Base-by-base conservation (phyloP, 257 asterid species). In the Nicotiana tabacum region DNA sequence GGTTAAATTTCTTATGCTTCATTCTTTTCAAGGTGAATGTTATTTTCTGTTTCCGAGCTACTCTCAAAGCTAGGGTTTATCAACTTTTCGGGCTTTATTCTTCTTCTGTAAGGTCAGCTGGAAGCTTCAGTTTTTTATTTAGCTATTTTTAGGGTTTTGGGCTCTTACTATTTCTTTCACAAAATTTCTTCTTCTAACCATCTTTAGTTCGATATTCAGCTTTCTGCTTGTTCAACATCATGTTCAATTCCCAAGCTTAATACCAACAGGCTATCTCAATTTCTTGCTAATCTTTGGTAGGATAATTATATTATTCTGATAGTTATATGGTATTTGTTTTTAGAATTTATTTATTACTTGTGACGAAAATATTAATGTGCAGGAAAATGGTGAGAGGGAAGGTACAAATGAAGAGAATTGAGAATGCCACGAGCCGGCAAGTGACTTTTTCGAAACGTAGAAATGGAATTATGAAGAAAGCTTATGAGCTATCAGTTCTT, bases 321-420 rank as follows among this genome's bases (percentile, higher is more conserved):
- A 64, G 5, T 57, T 3, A 57, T 3, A 57, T 57, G 62, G 17
- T 16, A 57, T 64, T 64, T 3, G 2, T 61, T 21, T 61, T 3
- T 21, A 24, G 15, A 61, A 8, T 9, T 61, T 61, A 9, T 61
- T 21, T 16, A 3, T 53, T 53, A 12, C 53, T 46, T 46, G 53
- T 46, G 5, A 53, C 0, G 16, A 53, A 13, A 3, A 11, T 55
- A 32, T 30, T 29, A 67, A 18, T 69, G 12, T 69, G 61, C 80
- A 76, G 80, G 30, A 55, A 55, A 79, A 81, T 81, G 83, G 83
- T 65, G 62, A 68, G 83, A 81, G 83, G 83, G 11, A 81, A 65
- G 66, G 66, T 81, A 16, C 35, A 81, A 46, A 10, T 81, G 83
- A 65, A 65, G 66, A 64, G 78, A 35, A 81, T 81, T 55, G 77